Evolutionary conservation across 805 yeast genomes (phyloP), one percentile per base, ranked within the genome.

Genomic region (Sporopachydermia quercuum): DNA sequence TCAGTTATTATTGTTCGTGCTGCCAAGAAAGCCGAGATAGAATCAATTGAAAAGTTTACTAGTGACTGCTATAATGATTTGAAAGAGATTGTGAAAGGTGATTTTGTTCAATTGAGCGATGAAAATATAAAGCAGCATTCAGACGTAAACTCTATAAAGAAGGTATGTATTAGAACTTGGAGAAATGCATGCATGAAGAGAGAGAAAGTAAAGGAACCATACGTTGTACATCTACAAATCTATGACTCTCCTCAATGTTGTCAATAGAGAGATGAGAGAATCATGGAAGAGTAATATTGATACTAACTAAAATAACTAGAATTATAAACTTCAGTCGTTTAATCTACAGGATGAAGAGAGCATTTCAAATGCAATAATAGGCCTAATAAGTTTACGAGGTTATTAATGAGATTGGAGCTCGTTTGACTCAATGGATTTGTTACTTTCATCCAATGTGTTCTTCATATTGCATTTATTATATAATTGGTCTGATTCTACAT

Each of bases 1-100:
- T 60, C 63, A 17, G 42, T 81, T 4, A 51, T 79, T 3, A 73
- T 68, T 6, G 51, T 80, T n/a, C 72, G 71, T 44, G 62, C 78
- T 2, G 35, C 61, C 17, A 55, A 56, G 8, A 38, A 47, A 19
- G 40, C 42, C 3, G 47, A 47, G 1, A 13, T 19, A 2, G 53
- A 45, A n/a, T 45, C 44, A 1, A 48, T 51, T 40, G 16, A 44
- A 4, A 16, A 38, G 5, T 39, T 49, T 4, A 51, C 46, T 4
- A 36, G 49, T 15, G 43, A 45, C 3, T 38, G 39, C 1, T 43
- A 47, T 2, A 40, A 46, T 3, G 45, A 49, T 19, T 39, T 58
- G 3, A 36, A 45, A 13, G 11, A 36, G 4, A 43, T 55, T 0
- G 46, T 68, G 1, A 40, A 54, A 2, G 72, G 74, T 2, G 53